phyloP scores from a whole-genome alignment of 2,329 filamentous ascomycete genomes.

The Ophiostoma sp. region DNA sequence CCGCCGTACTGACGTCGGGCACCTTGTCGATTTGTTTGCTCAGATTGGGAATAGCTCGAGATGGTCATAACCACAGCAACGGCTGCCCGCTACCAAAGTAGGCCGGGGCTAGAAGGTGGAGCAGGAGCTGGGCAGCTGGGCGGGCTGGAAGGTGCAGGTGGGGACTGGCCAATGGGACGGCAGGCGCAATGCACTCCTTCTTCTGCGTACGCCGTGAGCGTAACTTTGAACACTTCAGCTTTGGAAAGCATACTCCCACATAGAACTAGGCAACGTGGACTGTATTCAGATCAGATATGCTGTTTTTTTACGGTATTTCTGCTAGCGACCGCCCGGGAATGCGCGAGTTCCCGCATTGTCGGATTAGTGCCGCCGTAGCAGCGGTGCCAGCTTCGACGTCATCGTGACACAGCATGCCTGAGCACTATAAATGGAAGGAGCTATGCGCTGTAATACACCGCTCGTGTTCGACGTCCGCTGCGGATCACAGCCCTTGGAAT shows the following conservation, averaged over 20 bases:
- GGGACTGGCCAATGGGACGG: not conserved
- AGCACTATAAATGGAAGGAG: not conserved
- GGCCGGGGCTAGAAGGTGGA: not conserved
- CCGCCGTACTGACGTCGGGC: slow-evolving; percentile 4
- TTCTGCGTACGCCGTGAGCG: not conserved
- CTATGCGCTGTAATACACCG: not conserved
- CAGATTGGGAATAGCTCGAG: not conserved
- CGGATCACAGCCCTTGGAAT: no score
- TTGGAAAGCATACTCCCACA: no score
- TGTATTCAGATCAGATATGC: no score
- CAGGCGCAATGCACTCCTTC: not conserved
- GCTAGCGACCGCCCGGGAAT: no score
- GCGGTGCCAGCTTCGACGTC: not conserved
- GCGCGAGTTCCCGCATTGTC: no score
- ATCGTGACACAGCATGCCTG: not conserved
- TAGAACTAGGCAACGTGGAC: no score
- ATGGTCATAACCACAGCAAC: slow-evolving; percentile 13
- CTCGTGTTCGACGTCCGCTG: no score
- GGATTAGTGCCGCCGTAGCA: no score
- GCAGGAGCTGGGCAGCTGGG: not conserved
- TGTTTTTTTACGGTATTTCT: no score
- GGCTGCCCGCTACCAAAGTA: not conserved
- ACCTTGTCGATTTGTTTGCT: not conserved
- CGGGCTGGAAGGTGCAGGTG: not conserved
- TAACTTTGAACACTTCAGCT: not conserved